Evolutionary conservation across 2,329 filamentous ascomycete species (phyloP).

Genomic region (Chrysosporium queenslandicum): DNA sequence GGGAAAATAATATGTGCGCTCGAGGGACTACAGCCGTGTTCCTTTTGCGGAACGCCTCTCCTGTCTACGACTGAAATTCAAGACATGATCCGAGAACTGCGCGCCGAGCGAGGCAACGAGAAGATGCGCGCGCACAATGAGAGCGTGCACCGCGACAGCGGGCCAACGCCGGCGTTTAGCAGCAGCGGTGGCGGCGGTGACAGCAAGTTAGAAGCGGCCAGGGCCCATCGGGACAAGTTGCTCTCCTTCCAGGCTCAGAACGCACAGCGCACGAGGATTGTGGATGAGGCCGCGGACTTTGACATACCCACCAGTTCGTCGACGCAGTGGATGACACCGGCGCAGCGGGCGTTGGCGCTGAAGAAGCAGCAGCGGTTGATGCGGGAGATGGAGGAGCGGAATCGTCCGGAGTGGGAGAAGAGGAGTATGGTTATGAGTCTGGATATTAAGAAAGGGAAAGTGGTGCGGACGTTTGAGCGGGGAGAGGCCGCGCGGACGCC

Average conservation of each 20-base stretch:
- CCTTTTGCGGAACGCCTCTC: constrained; percentile 70
- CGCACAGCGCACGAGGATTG: constrained; percentile 68
- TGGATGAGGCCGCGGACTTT: constrained; percentile 73
- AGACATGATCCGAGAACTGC: constrained; percentile 72
- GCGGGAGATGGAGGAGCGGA: constrained; percentile 77
- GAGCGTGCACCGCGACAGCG: constrained; percentile 30
- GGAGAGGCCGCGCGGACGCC: constrained; percentile 25
- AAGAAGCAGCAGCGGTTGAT: constrained; percentile 77
- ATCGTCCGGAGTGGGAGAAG: constrained; percentile 80
- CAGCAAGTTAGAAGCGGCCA: constrained; percentile 54
- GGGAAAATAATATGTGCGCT: constrained; percentile 94
- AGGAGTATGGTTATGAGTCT: constrained; percentile 73
- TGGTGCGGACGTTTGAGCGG: constrained; percentile 48
- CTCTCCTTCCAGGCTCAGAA: constrained; percentile 79
- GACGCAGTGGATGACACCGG: constrained; percentile 74
- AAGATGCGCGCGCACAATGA: constrained; percentile 71
- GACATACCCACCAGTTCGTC: constrained; percentile 52
- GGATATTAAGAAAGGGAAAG: constrained; percentile 65
- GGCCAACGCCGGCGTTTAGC: constrained; percentile 23
- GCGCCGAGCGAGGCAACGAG: constrained; percentile 76
- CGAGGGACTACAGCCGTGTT: constrained; percentile 88
- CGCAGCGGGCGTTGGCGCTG: constrained; percentile 70
- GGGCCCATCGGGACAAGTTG: constrained; percentile 69
- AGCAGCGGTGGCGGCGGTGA: constrained; percentile 40
- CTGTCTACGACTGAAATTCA: constrained; percentile 65